Percentiles rank a stretch among this genome's conserved stretches.
Evolutionary conservation across 2,329 filamentous ascomycete genomes (phyloP).

Genomic region (Sporothrix inflata): DNA sequence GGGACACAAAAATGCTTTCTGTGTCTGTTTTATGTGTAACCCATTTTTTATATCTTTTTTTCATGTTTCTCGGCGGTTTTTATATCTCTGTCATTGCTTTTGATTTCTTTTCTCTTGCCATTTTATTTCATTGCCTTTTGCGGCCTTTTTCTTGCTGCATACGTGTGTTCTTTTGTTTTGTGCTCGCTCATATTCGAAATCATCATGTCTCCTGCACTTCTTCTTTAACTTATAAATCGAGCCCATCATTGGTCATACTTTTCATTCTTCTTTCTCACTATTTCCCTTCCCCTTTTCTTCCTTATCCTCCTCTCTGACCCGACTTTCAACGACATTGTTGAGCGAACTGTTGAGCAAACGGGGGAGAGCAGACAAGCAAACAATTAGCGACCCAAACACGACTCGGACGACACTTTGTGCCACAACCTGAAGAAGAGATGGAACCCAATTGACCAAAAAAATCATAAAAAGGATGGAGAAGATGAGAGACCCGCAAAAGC

Average conservation of each 20-base stretch:
- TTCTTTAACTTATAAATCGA: slow-evolving; percentile 11
- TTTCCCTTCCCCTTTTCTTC: not conserved
- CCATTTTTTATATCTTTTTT: slow-evolving; percentile 17
- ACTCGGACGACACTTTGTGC: not conserved
- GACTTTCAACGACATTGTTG: too few relatives aligned
- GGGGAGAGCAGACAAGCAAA: not conserved
- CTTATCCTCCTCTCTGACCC: not conserved
- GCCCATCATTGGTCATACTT: not conserved
- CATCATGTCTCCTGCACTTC: not conserved
- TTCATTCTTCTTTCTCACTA: not conserved
- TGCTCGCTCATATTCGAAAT: not conserved
- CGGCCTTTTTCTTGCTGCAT: not conserved
- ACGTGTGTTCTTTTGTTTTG: not conserved
- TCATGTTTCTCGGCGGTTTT: not conserved
- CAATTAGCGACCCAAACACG: not conserved
- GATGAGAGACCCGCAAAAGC: not conserved
- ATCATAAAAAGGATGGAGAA: too few relatives aligned
- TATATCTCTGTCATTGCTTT: slow-evolving; percentile 23
- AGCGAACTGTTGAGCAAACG: not conserved
- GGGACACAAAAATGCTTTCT: slow-evolving; percentile 18
- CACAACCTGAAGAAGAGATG: not conserved
- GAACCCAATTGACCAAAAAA: too few relatives aligned
- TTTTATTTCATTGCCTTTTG: not conserved
- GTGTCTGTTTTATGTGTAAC: slow-evolving; percentile 25
- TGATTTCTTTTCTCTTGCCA: not conserved